Base-by-base conservation (phyloP, 2,329 filamentous ascomycete genomes). In the Emericellopsis atlantica region DNA sequence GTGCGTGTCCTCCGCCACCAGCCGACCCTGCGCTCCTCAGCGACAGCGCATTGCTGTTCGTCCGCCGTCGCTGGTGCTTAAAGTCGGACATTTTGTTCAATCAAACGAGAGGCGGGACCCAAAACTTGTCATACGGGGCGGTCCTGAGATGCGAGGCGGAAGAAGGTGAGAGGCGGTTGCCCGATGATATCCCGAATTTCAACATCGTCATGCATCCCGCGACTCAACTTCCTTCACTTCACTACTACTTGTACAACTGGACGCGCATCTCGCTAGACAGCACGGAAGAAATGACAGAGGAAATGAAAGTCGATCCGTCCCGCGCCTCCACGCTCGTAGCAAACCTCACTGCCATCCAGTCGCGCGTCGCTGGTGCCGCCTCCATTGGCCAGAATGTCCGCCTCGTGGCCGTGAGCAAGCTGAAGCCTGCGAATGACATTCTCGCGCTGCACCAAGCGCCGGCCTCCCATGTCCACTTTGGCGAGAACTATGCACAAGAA, bases 401-500 rank as follows among this genome's bases (percentile, higher is more conserved):
- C 37, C 74, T 98, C 32, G 88, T 98, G 34, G 90, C 92, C 23
- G 92, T 98, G 39, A 95, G 89, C 33, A 98, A 98, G 63, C 72
- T 95, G 49, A 96, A 98, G 65, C 90, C 92, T 12, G 86, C 81
- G 44, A 84, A 84, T 53, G 92, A 98, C 59, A 84, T 98, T 52
- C 71, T 94, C 42, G 82, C 88, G 24, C 75, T 98, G 1, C 82
- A 93, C 64, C 69, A 74, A 51, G 61, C 69, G 0, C 67, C 72
- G 1, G 59, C 65, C 24, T 60, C 31, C 21, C 84, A 89, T 41
- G 50, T 69, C 15, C 86, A 98, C 64, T 96, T 96, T 59, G 92
- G 92, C 52, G 92, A 98, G 65, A 98, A 98, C 68, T 98, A 98
- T 65, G 73, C 83, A 4, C 84, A 90, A 62, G 92, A 98, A 61